These are phyloP conservation scores for Trichocomaceae sp. DNA, from an alignment of 2,329 filamentous ascomycete species.

Conservation along the genomic window DNA sequence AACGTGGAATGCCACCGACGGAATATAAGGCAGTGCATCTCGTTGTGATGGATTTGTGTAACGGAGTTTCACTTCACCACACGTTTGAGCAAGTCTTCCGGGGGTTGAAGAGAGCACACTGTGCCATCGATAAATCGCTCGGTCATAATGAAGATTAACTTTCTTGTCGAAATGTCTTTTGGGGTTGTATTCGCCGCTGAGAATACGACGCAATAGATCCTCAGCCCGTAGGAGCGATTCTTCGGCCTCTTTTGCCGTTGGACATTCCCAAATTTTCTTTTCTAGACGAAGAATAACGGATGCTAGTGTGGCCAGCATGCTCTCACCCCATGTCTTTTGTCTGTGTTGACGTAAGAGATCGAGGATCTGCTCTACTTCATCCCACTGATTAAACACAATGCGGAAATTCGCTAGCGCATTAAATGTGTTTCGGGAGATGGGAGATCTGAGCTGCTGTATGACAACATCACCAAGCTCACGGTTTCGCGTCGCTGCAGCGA, in stretches of 20 bases:
- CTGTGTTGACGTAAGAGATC: slow-evolving; percentile 29
- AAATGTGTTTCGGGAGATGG: slow-evolving; percentile 29
- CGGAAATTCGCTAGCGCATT: slow-evolving; percentile 31
- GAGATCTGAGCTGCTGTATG: slow-evolving; percentile 24
- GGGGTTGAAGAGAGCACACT: slow-evolving; percentile 27
- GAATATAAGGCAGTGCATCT: slow-evolving; percentile 24
- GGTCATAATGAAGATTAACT: slow-evolving; percentile 22
- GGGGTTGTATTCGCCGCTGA: slow-evolving; percentile 31
- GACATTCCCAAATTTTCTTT: slow-evolving; percentile 16
- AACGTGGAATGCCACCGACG: slow-evolving; percentile 43
- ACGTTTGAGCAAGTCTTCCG: slow-evolving; percentile 26
- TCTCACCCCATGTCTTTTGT: slow-evolving; percentile 32
- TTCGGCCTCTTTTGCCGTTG: slow-evolving; percentile 14
- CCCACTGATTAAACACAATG: slow-evolving; percentile 30
- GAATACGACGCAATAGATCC: slow-evolving; percentile 27
- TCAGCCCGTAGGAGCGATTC: slow-evolving; percentile 23
- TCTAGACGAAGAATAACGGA: slow-evolving; percentile 38
- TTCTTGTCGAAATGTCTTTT: slow-evolving; percentile 8
- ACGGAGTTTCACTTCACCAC: slow-evolving; percentile 17
- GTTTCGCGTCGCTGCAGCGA: slow-evolving; percentile 47
- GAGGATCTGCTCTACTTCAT: slow-evolving; percentile 26
- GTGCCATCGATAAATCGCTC: slow-evolving; percentile 24
- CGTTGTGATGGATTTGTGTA: slow-evolving; percentile 14
- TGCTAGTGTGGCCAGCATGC: slow-evolving; percentile 30
- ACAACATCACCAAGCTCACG: slow-evolving; percentile 24